Evolutionary conservation across 2,329 filamentous ascomycete genomes (phyloP), one percentile per base, ranked within the genome.

Genomic region (Phialophora tarda): DNA sequence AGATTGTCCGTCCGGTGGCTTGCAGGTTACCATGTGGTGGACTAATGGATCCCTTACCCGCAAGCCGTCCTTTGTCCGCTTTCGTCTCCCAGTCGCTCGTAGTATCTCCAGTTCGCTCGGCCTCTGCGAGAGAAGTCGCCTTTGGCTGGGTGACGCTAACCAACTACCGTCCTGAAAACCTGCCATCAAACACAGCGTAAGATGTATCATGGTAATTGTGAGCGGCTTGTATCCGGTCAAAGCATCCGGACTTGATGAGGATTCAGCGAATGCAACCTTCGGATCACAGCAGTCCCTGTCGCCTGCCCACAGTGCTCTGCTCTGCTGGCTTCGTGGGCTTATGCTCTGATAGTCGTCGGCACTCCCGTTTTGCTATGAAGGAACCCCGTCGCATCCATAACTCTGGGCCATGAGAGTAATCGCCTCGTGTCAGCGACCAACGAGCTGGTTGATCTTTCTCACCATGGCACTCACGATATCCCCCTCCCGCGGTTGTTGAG

Each of bases 401-500:
- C 17, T 51, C 23, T 51, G 5, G 1, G 3, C 14, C 48, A 24
- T 11, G 48, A 51, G 24, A 21, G 48, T 14, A 12, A 21, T 24
- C 14, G 21, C 23, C 26, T 51, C 48, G 48, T 24, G 24, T 23
- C 48, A 14, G 48, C 48, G 8, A 28, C 24, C 48, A 51, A 51
- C 17, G 2, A 26, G 6, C 12, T 51, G 21, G 24, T 12, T 23
- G 6, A 14, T 12, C 11, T 28, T 51, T 11, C 11, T 5, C 21
- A 11, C 21, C 48, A 51, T 26, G 10, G 17, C 17, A 44, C 5
- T 17, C 17, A 7, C 14, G 2, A n/a, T n/a, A 26, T 51, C 50
- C 50, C 24, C 57, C 51, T 34, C 53, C 63, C 59, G 64, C 62
- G 64, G 53, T 66, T 62, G 54, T 62, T 48, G 59, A 47, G 47